Evolutionary conservation across 225 moss, liverwort and hornwort species (phyloP).

Genomic region (Marchantia paleacea): DNA sequence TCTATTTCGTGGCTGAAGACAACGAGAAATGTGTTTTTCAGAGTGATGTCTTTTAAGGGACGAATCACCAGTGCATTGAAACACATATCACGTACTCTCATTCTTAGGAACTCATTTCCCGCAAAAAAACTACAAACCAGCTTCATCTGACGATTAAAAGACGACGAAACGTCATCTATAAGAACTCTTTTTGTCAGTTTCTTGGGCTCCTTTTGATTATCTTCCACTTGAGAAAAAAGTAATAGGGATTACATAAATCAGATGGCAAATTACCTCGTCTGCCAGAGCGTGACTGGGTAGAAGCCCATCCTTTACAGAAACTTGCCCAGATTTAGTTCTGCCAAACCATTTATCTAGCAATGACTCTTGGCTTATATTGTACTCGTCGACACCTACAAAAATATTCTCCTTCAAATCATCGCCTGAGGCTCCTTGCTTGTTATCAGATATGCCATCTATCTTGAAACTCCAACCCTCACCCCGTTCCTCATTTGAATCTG

Average conservation of each 20-base stretch:
- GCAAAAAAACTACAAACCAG: no score
- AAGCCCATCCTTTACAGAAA: conserved; percentile 46
- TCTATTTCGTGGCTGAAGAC: conserved; percentile 48
- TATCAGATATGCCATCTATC: conserved; percentile 21
- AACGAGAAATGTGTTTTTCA: background rate
- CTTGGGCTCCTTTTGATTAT: background rate
- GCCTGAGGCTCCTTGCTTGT: conserved; percentile 43
- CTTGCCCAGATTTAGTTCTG: conserved; percentile 45
- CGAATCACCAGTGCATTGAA: no score
- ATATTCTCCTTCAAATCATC: conserved; percentile 55
- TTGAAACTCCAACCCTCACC: conserved; percentile 24
- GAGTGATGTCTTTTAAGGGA: no score
- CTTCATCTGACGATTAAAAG: no score
- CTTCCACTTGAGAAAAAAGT: background rate
- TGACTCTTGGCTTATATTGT: conserved; percentile 57
- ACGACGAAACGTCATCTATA: no score
- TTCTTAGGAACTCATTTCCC: no score
- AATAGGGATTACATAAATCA: background rate
- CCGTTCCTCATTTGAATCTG: conserved; percentile 28
- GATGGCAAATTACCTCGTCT: conserved; percentile 52
- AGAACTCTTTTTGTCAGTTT: background rate
- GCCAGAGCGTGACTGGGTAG: conserved; percentile 47
- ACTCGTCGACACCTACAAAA: conserved; percentile 50
- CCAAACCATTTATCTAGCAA: conserved; percentile 87
- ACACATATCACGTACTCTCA: no score